A percentile compares a stretch with the other conserved stretches of the same genome.
Evolutionary conservation across 768 basidiomycete species (phyloP).

Genomic region (Leccinum arenicola): DNA sequence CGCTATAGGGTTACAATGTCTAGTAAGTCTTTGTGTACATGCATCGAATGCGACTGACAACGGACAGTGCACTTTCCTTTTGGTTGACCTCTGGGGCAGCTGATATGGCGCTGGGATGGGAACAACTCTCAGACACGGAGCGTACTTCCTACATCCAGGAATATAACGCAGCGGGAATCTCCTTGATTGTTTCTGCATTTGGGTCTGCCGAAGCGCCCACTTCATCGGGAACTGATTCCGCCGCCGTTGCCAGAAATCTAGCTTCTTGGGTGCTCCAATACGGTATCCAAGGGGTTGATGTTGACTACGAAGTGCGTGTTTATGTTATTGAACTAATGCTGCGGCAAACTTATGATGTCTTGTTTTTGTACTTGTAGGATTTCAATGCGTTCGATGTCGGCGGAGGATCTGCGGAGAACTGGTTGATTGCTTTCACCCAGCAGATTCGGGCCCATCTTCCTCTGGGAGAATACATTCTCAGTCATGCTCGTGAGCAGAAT

Average conservation of each 20-base stretch:
- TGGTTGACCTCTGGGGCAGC: slow-evolving; percentile 37
- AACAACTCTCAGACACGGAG: slow-evolving; percentile 32
- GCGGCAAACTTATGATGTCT: background rate
- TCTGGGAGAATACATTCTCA: slow-evolving; percentile 31
- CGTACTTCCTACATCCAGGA: slow-evolving; percentile 44
- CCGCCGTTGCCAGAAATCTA: slow-evolving; percentile 37
- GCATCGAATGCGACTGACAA: background rate
- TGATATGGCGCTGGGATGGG: slow-evolving; percentile 47
- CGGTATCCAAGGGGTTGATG: slow-evolving; percentile 48
- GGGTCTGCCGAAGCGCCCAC: slow-evolving; percentile 42
- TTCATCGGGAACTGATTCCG: slow-evolving; percentile 36
- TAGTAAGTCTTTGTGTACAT: slow-evolving; percentile 23
- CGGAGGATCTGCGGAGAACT: slow-evolving; percentile 46
- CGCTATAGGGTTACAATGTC: slow-evolving; percentile 31
- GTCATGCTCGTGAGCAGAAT: slow-evolving; percentile 32
- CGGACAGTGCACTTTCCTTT: slow-evolving; percentile 39
- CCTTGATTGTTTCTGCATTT: slow-evolving; percentile 54
- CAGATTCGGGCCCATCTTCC: slow-evolving; percentile 33
- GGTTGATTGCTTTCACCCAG: slow-evolving; percentile 32
- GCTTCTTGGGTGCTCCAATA: slow-evolving; percentile 46
- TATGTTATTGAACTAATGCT: too few species aligned
- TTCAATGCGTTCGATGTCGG: slow-evolving; percentile 47
- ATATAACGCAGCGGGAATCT: slow-evolving; percentile 54
- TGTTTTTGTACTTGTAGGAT: slow-evolving; percentile 38
- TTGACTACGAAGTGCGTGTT: slow-evolving; percentile 44